Conservation (phyloP, 805 yeast species). For the Yarrowia sp. region DNA sequence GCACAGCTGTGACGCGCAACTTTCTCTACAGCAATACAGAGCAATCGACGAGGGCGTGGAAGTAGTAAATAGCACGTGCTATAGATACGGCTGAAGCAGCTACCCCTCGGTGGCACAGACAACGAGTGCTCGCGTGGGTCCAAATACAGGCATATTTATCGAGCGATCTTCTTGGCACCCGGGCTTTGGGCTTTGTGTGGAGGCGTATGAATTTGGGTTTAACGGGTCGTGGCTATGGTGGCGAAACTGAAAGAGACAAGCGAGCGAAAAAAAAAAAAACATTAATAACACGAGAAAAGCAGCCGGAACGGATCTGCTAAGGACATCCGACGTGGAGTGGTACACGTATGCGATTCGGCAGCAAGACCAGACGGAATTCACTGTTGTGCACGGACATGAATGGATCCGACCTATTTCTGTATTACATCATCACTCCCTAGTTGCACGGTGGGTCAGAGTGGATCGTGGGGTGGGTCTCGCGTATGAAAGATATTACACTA, state of each 20-base stretch:
- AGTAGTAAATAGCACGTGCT: too few species aligned
- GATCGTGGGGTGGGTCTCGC: too few species aligned
- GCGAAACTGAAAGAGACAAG: background rate
- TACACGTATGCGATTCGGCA: too few species aligned
- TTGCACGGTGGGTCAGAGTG: too few species aligned
- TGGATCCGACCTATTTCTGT: too few species aligned
- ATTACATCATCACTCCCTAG: too few species aligned
- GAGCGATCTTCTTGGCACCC: background rate
- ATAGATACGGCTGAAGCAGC: background rate
- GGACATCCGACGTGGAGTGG: too few species aligned
- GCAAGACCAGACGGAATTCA: too few species aligned
- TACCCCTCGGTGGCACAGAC: background rate
- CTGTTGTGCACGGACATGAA: too few species aligned
- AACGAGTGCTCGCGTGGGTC: background rate
- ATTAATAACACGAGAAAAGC: background rate
- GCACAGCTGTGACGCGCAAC: slow-evolving; percentile 5
- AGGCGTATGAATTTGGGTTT: background rate
- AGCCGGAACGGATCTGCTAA: slow-evolving; percentile 5
- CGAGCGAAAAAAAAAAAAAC: background rate
- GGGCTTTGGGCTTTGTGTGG: slow-evolving; percentile 23
- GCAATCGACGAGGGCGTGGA: background rate
- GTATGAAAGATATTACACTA: too few species aligned
- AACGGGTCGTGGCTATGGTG: slow-evolving; percentile 25
- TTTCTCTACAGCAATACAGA: background rate
- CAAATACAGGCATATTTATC: background rate